A percentile compares a stretch with the other conserved stretches of the same genome.
phyloP scores from a whole-genome alignment of 2,329 filamentous ascomycete species.

The Fusarium begoniae region DNA sequence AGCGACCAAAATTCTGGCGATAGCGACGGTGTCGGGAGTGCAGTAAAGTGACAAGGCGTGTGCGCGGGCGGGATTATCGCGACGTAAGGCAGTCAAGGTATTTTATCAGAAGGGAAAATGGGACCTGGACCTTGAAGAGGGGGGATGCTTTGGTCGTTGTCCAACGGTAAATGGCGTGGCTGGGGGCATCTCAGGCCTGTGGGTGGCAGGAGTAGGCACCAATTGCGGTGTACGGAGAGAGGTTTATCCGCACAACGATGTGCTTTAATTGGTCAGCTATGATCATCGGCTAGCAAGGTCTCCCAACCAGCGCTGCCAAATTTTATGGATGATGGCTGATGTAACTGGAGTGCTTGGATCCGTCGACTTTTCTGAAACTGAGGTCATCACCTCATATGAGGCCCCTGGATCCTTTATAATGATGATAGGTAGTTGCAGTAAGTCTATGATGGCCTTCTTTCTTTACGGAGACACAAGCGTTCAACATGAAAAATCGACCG shows the following conservation, averaged over 20 bases:
- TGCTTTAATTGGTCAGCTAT: neutral
- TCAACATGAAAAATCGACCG: neutral
- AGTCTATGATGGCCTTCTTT: neutral
- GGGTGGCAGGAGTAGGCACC: conserved; percentile 15
- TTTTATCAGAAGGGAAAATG: conserved; percentile 42
- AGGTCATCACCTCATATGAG: conserved; percentile 5
- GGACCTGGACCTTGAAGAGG: conserved; percentile 43
- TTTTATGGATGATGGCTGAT: conserved; percentile 7
- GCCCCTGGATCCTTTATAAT: neutral
- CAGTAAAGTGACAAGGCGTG: conserved; percentile 35
- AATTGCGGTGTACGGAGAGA: neutral
- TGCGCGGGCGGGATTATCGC: conserved; percentile 38
- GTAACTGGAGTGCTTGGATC: conserved; percentile 16
- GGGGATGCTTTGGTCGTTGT: conserved; percentile 41
- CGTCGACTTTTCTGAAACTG: neutral
- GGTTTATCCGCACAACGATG: neutral
- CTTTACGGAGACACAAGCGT: neutral
- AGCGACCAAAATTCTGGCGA: conserved; percentile 40
- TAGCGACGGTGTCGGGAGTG: conserved; percentile 38
- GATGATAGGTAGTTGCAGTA: neutral
- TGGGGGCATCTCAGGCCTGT: conserved; percentile 43
- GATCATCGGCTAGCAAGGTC: conserved; percentile 7
- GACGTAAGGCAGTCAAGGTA: conserved; percentile 31
- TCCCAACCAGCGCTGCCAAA: conserved; percentile 21
- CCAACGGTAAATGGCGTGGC: conserved; percentile 52